Conservation (phyloP, 257 asterid species). For the Salvia splendens region DNA sequence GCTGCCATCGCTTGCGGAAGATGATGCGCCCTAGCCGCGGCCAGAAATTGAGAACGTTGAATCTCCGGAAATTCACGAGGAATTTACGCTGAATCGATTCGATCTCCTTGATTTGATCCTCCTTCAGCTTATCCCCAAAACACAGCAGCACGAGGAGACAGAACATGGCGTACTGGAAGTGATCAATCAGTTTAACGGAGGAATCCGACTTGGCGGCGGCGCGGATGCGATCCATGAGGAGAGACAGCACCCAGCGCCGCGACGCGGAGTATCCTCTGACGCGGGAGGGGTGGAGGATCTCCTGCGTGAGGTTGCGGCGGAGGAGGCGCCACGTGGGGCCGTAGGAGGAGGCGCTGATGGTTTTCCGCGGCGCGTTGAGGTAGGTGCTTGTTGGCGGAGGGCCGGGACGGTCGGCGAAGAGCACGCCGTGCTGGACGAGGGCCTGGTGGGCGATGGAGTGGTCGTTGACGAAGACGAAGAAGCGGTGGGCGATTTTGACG, state of each 20-base stretch:
- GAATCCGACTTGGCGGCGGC: slow-evolving; percentile 26
- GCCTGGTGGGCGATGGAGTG: slow-evolving; percentile 50
- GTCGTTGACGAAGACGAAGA: slow-evolving; percentile 37
- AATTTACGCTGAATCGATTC: slow-evolving; percentile 40
- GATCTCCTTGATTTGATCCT: slow-evolving; percentile 49
- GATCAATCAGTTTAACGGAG: slow-evolving; percentile 41
- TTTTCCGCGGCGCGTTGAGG: slow-evolving; percentile 23
- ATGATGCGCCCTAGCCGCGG: slow-evolving; percentile 54
- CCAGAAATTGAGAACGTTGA: slow-evolving; percentile 42
- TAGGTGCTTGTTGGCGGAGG: slow-evolving; percentile 26
- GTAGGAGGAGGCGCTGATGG: slow-evolving; percentile 37
- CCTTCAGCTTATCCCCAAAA: slow-evolving; percentile 59
- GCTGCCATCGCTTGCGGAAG: slow-evolving; percentile 48
- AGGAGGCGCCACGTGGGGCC: slow-evolving; percentile 57
- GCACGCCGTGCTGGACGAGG: slow-evolving; percentile 47
- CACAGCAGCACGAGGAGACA: slow-evolving; percentile 59
- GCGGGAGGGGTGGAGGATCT: slow-evolving; percentile 47
- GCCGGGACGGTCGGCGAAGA: slow-evolving; percentile 48
- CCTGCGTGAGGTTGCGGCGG: slow-evolving; percentile 51
- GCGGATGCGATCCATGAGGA: slow-evolving; percentile 34
- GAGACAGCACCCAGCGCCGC: slow-evolving; percentile 43
- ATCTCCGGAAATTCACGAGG: slow-evolving; percentile 36
- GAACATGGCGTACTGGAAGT: slow-evolving; percentile 68
- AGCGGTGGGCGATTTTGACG: slow-evolving; percentile 33
- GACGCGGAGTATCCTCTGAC: slow-evolving; percentile 41